These are phyloP conservation scores for Plenodomus tracheiphilus DNA, from an alignment of 2,329 filamentous ascomycete species.

Conservation along the genomic window DNA sequence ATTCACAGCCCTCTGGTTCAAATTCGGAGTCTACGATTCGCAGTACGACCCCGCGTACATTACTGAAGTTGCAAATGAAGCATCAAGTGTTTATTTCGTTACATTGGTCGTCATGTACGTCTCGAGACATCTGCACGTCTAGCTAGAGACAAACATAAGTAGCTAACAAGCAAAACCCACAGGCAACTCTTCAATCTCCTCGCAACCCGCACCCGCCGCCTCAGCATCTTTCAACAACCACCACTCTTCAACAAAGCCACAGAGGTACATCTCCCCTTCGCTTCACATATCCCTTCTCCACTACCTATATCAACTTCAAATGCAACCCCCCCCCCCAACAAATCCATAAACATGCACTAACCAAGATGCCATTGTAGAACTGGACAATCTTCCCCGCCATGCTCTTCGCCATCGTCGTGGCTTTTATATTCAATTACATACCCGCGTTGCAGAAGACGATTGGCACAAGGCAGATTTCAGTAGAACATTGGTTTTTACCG, in stretches of 20 bases:
- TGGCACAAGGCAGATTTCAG: constrained; percentile 65
- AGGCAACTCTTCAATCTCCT: constrained; percentile 76
- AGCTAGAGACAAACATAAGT: not conserved
- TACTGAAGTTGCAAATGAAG: constrained; percentile 61
- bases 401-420: constrained; percentile 68
- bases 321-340: too few relatives aligned
- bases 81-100: constrained; percentile 77
- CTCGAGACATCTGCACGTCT: not conserved
- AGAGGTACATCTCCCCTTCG: constrained; percentile 23
- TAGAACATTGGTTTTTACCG: constrained; percentile 77
- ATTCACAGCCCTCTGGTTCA: constrained; percentile 70
- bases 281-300: too few relatives aligned
- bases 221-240: constrained; percentile 72
- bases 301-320: too few relatives aligned
- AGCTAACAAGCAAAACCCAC: constrained; percentile 11
- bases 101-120: constrained; percentile 76
- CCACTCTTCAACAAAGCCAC: constrained; percentile 66
- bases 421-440: constrained; percentile 68
- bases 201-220: constrained; percentile 62
- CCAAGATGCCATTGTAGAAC: too few relatives aligned
- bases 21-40: constrained; percentile 32
- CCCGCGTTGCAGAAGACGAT: constrained; percentile 65
- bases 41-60: constrained; percentile 31
- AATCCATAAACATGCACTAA: too few relatives aligned
- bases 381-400: constrained; percentile 72